phyloP scores from a whole-genome alignment of 192 early-diverging fungal genomes.

The Geosiphon pyriformis region DNA sequence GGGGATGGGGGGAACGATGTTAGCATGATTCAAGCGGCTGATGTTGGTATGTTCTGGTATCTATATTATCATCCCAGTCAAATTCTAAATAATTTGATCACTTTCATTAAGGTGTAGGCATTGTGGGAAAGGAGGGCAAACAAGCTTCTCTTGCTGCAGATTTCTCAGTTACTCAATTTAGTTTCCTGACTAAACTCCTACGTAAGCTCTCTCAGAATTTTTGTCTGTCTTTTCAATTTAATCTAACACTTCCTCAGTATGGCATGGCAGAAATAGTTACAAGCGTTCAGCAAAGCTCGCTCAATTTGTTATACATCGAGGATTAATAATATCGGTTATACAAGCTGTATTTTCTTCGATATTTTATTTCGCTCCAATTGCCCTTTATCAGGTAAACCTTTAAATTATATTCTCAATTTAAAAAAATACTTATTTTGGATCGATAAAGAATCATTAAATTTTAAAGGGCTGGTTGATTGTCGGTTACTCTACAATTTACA shows the following conservation, averaged over 20 bases:
- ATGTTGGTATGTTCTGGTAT: slow-evolving; percentile 53
- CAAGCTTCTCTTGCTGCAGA: slow-evolving; percentile 94
- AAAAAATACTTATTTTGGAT: neutral
- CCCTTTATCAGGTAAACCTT: slow-evolving; percentile 66
- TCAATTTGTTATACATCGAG: slow-evolving; percentile 97
- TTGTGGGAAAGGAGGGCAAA: slow-evolving; percentile 94
- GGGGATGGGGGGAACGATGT: slow-evolving; percentile 98
- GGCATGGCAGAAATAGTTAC: slow-evolving; percentile 95
- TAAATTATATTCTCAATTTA: slow-evolving; percentile 5
- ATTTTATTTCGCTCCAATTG: slow-evolving; percentile 97
- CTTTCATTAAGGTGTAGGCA: slow-evolving; percentile 74
- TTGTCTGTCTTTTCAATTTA: neutral
- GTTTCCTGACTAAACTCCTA: slow-evolving; percentile 76
- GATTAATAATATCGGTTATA: slow-evolving; percentile 95
- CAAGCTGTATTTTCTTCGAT: slow-evolving; percentile 95
- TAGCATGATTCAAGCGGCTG: slow-evolving; percentile 93
- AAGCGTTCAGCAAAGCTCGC: slow-evolving; percentile 89
- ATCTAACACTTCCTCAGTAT: slow-evolving; percentile 45
- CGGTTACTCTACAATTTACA: slow-evolving; percentile 95
- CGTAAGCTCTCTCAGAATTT: slow-evolving; percentile 30
- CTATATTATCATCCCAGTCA: neutral
- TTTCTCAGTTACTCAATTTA: slow-evolving; percentile 87
- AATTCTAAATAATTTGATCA: too few relatives aligned
- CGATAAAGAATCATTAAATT: neutral
- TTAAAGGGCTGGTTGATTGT: slow-evolving; percentile 66